Evolutionary conservation across 345 rosid genomes (phyloP).

Genomic region (Hibiscus trionum): DNA sequence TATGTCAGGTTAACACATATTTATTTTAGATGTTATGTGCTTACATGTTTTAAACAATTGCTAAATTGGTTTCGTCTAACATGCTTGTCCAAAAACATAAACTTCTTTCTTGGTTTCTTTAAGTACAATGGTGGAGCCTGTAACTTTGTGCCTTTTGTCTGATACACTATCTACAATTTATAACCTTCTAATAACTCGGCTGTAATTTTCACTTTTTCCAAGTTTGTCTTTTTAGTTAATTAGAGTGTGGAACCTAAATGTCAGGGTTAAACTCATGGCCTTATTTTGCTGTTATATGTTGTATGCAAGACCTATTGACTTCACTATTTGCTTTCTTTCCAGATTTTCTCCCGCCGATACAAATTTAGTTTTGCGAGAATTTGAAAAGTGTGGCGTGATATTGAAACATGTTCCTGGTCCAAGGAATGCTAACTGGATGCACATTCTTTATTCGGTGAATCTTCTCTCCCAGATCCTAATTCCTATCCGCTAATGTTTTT

Average conservation of each 20-base stretch:
- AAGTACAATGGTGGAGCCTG: not conserved
- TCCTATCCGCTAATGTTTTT: not conserved
- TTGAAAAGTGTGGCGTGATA: slow-evolving; percentile 85
- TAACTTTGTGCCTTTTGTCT: not conserved
- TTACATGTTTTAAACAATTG: not conserved
- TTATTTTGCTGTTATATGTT: not conserved
- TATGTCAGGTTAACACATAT: not conserved
- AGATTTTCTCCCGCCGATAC: slow-evolving; percentile 89
- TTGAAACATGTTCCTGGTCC: slow-evolving; percentile 95
- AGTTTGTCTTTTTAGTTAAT: not conserved
- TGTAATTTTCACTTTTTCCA: not conserved
- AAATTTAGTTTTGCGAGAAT: slow-evolving; percentile 82
- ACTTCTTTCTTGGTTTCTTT: not conserved
- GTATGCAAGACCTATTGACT: not conserved
- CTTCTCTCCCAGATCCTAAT: not conserved
- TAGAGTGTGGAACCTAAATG: not conserved
- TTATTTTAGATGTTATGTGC: not conserved
- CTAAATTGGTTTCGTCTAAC: not conserved
- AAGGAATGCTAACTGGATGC: slow-evolving; percentile 58
- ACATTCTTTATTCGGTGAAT: not conserved
- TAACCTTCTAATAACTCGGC: not conserved
- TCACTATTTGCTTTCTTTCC: slow-evolving; percentile 16
- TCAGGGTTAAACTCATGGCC: not conserved
- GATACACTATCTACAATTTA: not conserved
- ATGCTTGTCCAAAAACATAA: not conserved